Base-by-base conservation (phyloP, 306 rosid species). In the Fagus crenata region DNA sequence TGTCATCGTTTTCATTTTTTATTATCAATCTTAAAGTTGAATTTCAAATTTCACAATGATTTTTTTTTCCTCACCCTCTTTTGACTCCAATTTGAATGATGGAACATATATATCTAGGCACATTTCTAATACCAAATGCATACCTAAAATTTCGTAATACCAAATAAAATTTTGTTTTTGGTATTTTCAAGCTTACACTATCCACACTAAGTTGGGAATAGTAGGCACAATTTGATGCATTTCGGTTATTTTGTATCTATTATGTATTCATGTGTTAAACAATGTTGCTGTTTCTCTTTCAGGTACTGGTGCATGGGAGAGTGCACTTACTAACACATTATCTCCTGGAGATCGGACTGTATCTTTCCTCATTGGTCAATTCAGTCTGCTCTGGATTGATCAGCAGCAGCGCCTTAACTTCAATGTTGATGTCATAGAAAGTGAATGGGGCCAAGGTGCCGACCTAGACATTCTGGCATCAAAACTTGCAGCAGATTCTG, bases 291-390 rank as follows among this genome's bases (percentile, higher is more conserved):
- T 81, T 69, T 46, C 49, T 63, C 84, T 14, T 55, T 84, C 77
- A 96, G 99, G 99, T 68, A 96, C 99, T 78, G 99, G 99, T 71
- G 99, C 99, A 71, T 96, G 99, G 99, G 99, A 96, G 89, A 96
- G 99, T 87, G 97, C 97, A 71, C 93, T 96, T 69, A 96, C 99
- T 68, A 96, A 96, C 86, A 96, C 99, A 74, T 77, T 96, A 77
- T 92, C 99, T 49, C 99, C 99, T 0, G 98, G 99, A 61, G 99
- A 96, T 79, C 88, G 98, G 12, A 92, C 71, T 35, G 91, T 96
- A 12, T 91, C 98, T 2, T 96, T 96, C 84, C 87, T 89, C 83
- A 96, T 96, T 15, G 99, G 99, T 28, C 99, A 96, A 72, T 96
- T 96, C 93, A 96, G 99, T 84, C 85, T 96, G 88, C 98, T 96